A percentile compares a stretch with the other conserved stretches of the same genome.
These are phyloP conservation scores for Pachysandra terminalis DNA, from an alignment of 164 flowering plant genomes.

Conservation along the genomic window DNA sequence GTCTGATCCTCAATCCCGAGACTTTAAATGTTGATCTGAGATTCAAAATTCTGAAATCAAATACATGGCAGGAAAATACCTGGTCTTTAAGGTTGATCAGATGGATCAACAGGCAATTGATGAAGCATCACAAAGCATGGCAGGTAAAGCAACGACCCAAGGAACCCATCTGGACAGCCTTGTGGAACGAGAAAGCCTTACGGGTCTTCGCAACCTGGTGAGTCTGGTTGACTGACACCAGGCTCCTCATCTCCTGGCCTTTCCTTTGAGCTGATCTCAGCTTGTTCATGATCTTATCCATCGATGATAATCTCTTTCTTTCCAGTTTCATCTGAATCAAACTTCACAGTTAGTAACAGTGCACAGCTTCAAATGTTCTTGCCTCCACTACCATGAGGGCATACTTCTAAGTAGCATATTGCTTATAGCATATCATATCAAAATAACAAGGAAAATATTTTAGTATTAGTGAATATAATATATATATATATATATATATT, in stretches of 20 bases:
- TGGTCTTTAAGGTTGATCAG: background rate
- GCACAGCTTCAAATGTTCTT: background rate
- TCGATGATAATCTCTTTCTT: conserved; percentile 85
- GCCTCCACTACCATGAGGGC: background rate
- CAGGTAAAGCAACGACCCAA: conserved; percentile 91
- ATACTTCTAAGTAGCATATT: background rate
- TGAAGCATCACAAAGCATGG: conserved; percentile 49
- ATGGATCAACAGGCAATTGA: background rate
- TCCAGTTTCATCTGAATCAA: conserved; percentile 82
- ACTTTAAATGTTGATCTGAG: no score
- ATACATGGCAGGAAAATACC: background rate
- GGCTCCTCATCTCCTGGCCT: conserved; percentile 90
- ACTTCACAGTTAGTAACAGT: conserved; percentile 1
- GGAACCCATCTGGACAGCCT: conserved; percentile 54
- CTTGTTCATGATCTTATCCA: conserved; percentile 93
- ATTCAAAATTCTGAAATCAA: no score
- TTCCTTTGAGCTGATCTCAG: conserved; percentile 79
- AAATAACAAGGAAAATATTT: background rate
- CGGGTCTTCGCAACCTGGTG: conserved; percentile 42
- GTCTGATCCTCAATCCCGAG: no score
- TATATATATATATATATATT: background rate
- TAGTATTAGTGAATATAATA: no score
- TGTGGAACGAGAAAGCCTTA: conserved; percentile 45
- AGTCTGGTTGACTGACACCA: conserved; percentile 41
- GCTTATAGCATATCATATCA: background rate